Conservation (phyloP, 2,329 filamentous ascomycete species). For the Lasiodiplodia sp. region DNA sequence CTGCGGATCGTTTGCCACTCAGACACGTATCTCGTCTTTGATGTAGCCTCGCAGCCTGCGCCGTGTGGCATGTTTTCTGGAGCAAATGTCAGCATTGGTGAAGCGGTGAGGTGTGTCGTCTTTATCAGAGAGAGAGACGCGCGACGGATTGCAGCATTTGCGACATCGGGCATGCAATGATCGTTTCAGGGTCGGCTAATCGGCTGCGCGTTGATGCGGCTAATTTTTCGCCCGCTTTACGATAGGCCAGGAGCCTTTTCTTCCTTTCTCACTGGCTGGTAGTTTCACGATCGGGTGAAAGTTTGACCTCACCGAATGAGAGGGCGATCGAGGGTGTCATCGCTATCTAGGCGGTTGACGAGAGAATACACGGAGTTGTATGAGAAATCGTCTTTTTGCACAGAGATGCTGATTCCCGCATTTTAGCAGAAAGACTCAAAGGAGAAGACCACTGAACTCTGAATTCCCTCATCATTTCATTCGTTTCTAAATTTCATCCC, state of each 20-base stretch:
- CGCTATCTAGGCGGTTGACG: not conserved
- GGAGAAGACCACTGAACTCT: not conserved
- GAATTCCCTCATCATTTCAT: not conserved
- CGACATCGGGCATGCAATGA: conserved; percentile 21
- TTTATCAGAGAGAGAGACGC: not conserved
- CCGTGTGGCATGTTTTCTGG: not conserved
- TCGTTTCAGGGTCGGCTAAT: conserved; percentile 15
- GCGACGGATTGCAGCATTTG: not conserved
- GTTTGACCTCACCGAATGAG: conserved; percentile 15
- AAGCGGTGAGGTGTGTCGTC: not conserved
- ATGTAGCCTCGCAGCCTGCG: not conserved
- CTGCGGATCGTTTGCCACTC: not conserved
- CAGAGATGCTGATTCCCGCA: no score
- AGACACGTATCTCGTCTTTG: not conserved
- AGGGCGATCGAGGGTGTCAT: not conserved
- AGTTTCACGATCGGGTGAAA: conserved; percentile 11
- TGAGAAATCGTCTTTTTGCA: no score
- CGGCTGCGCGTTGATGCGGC: conserved; percentile 21
- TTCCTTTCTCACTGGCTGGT: not conserved
- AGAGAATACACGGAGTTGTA: not conserved
- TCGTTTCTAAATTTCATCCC: not conserved
- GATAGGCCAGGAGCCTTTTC: conserved; percentile 2
- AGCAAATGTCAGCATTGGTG: not conserved
- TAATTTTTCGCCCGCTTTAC: conserved; percentile 4
- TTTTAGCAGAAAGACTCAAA: not conserved